Conservation (phyloP, 2,329 filamentous ascomycete genomes). For the Fusarium illudens region DNA sequence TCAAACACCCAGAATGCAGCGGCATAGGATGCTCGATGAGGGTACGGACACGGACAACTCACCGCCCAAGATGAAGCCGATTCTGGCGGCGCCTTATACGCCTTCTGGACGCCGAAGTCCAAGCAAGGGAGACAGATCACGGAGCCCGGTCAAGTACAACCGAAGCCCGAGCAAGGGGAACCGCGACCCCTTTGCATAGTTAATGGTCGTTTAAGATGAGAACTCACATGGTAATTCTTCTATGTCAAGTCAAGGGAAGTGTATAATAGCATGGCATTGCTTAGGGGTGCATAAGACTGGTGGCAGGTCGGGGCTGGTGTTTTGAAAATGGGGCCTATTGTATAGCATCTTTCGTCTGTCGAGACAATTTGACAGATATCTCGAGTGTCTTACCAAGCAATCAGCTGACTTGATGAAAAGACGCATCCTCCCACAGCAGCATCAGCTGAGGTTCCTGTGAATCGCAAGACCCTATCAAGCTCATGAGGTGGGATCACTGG, state of each 20-base stretch:
- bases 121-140: slow-evolving; percentile 58
- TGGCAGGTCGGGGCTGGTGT: slow-evolving; percentile 9
- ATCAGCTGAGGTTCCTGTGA: not conserved
- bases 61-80: slow-evolving; percentile 52
- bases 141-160: slow-evolving; percentile 58
- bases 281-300: slow-evolving; percentile 23
- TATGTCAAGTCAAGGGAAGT: slow-evolving; percentile 21
- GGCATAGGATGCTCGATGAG: slow-evolving; percentile 55
- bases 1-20: slow-evolving; percentile 56
- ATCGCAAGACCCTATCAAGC: not conserved
- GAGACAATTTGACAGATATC: slow-evolving; percentile 16
- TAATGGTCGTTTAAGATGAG: not conserved
- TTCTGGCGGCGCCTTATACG: slow-evolving; percentile 56
- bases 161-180: slow-evolving; percentile 51
- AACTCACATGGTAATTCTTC: slow-evolving; percentile 5
- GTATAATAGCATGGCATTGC: slow-evolving; percentile 35
- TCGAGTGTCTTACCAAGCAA: not conserved
- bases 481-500: not conserved
- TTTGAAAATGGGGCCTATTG: slow-evolving; percentile 17
- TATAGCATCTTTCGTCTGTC: slow-evolving; percentile 22
- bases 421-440: not conserved
- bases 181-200: slow-evolving; percentile 17
- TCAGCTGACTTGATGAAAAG: not conserved
- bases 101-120: slow-evolving; percentile 59
- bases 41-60: slow-evolving; percentile 62